Evolutionary conservation across 805 yeast genomes (phyloP).

Genomic region (Ogataea pignaliae): DNA sequence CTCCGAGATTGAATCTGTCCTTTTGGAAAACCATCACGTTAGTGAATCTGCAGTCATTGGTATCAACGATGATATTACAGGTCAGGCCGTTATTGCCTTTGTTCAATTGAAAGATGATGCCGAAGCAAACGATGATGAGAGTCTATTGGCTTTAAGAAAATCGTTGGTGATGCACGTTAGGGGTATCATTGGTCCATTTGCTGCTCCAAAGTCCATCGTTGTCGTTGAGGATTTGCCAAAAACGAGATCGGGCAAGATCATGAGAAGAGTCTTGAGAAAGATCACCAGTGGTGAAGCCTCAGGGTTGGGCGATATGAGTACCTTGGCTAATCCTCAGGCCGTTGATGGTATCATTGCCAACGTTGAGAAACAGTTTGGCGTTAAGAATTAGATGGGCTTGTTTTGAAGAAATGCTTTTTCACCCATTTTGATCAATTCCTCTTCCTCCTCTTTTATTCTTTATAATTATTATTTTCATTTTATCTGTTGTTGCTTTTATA

Average conservation of each 20-base stretch:
- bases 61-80: slow-evolving; percentile 76
- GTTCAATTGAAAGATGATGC: slow-evolving; percentile 61
- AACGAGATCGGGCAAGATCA: slow-evolving; percentile 97
- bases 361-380: slow-evolving; percentile 45
- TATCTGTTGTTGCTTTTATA: no score
- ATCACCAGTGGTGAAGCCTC: slow-evolving; percentile 89
- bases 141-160: slow-evolving; percentile 56
- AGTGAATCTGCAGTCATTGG: slow-evolving; percentile 85
- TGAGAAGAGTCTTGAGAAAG: slow-evolving; percentile 96
- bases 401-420: no score
- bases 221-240: slow-evolving; percentile 92
- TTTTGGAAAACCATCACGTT: slow-evolving; percentile 65
- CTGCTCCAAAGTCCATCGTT: slow-evolving; percentile 85
- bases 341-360: slow-evolving; percentile 73
- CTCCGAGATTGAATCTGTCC: slow-evolving; percentile 82
- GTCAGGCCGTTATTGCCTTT: slow-evolving; percentile 81
- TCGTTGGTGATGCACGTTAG: slow-evolving; percentile 85
- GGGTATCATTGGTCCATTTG: slow-evolving; percentile 89
- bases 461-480: no score
- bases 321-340: slow-evolving; percentile 80
- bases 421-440: no score
- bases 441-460: no score
- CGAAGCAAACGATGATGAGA: slow-evolving; percentile 33
- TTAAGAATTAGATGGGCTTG: slow-evolving; percentile 33
- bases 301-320: slow-evolving; percentile 87